Base-by-base conservation (phyloP, 2,329 filamentous ascomycete genomes). In the Microdochium paspali region DNA sequence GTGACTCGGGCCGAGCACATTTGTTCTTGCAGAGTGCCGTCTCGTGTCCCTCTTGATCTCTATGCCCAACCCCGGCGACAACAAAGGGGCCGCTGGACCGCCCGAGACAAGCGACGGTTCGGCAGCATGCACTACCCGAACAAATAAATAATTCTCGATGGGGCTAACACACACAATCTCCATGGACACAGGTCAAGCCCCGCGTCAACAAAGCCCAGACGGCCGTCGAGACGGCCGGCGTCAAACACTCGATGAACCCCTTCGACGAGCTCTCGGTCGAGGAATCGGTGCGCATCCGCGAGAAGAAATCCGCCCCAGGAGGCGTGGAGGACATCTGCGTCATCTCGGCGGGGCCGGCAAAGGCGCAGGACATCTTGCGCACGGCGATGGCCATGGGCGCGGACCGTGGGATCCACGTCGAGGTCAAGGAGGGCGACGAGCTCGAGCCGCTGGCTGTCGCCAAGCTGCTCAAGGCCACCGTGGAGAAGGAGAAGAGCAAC, bases 371-470 rank as follows among this genome's bases (percentile, higher is more conserved):
- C 63, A 82, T 90, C 15, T 79, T 98, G 47, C 89, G 93, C 49
- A 98, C 91, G 15, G 93, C 93, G 49, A 93, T 98, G 90, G 93
- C 93, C 58, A 96, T 98, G 90, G 93, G 93, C 55, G 93, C 91
- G 15, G 93, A 98, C 77, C 85, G 90, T 21, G 85, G 73, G 35
- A 85, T 98, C 63, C 90, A 93, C 72, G 85, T 97, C 39, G 88
- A 96, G 61, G 72, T 83, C 26, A 79, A 81, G 54, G 87, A 89
- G 39, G 80, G 80, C 49, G 81, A 85, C 54, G 83, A 87, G 44
- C 75, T 95, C 43, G 93, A 97, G 72, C 93, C 93, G 21, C 74
- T 98, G 48, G 78, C 79, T n/a, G 87, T 98, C 13, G 93, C 93
- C 42, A 98, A 98, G 74, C 69, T 97, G 62, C 77, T 98, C 50